Base-by-base conservation (phyloP, 1,139 yeast species). In the Geotrichum reessii region DNA sequence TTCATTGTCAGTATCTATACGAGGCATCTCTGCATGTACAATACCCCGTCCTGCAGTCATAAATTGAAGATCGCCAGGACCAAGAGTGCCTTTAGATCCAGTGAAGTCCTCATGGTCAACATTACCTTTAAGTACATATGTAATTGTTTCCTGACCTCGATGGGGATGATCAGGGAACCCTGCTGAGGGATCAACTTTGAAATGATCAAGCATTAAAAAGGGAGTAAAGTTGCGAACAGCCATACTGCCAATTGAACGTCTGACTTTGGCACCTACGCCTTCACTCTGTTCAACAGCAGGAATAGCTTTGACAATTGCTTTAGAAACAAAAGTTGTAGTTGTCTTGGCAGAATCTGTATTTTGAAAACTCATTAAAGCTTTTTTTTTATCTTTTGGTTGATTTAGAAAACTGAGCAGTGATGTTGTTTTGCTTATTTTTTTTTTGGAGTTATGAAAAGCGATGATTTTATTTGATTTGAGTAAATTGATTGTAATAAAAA, bases 81-180 rank as follows among this genome's bases (percentile, higher is more conserved):
- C 81, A 58, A 91, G 76, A 25, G 89, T 78, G 57, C 97, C 97
- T 59, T 81, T 80, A 40, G 86, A 77, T 0, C 97, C 97, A 2
- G 96, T 88, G 75, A 90, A 89, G 72, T 91, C 97, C 71, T 89
- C 96, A 71, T 91, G 97, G 31, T 95, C 93, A 73, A 91, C 77
- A 60, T 83, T 85, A 53, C 97, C 97, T 58, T 82, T 78, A 61
- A 85, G 73, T 58, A 90, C 75, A 66, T 85, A 82, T 3, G 96
- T 86, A 62, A 91, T 83, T 28, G 97, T 91, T 72, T 89, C 96
- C 73, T 88, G 95, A 27, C 96, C 96, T 62, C 89, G 81, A 72
- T 91, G 97, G 28, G 97, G 97, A 71, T 91, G 97, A 66, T 88
- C 93, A 5, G 96, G 96, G 75, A 90, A 90, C 0, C 95, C 95